These are phyloP conservation scores for Trichoderma sp. DNA, from an alignment of 2,329 filamentous ascomycete species.

Conservation along the genomic window DNA sequence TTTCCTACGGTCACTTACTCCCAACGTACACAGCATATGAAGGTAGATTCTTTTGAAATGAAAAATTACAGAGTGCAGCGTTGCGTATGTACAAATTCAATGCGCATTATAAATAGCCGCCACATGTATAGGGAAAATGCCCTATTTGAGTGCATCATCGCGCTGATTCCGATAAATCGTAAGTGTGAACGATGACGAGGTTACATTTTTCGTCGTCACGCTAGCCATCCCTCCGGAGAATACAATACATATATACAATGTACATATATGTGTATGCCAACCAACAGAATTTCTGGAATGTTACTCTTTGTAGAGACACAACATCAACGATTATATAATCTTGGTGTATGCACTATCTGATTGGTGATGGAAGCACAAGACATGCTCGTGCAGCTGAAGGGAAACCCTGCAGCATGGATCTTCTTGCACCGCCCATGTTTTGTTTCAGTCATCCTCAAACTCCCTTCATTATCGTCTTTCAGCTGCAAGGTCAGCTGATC, in stretches of 20 bases:
- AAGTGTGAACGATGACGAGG: neutral
- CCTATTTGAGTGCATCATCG: neutral
- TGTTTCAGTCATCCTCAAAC: neutral
- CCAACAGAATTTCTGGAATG: neutral
- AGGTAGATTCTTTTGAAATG: neutral
- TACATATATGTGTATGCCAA: neutral
- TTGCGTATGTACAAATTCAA: neutral
- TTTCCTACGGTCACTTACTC: neutral
- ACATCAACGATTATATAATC: neutral
- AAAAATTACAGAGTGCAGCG: neutral
- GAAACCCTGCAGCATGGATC: neutral
- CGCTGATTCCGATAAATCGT: neutral
- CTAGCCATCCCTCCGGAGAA: neutral
- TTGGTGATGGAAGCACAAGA: neutral
- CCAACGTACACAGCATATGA: neutral
- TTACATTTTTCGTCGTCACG: neutral
- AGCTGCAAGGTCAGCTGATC: neutral
- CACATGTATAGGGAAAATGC: neutral
- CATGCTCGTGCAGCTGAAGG: neutral
- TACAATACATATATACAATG: neutral
- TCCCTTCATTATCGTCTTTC: neutral
- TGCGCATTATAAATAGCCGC: neutral
- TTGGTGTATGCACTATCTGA: neutral
- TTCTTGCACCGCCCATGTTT: neutral
- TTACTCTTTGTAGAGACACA: neutral